phyloP scores from a whole-genome alignment of 2,329 filamentous ascomycete species.

The Microdochium bolleyi region DNA sequence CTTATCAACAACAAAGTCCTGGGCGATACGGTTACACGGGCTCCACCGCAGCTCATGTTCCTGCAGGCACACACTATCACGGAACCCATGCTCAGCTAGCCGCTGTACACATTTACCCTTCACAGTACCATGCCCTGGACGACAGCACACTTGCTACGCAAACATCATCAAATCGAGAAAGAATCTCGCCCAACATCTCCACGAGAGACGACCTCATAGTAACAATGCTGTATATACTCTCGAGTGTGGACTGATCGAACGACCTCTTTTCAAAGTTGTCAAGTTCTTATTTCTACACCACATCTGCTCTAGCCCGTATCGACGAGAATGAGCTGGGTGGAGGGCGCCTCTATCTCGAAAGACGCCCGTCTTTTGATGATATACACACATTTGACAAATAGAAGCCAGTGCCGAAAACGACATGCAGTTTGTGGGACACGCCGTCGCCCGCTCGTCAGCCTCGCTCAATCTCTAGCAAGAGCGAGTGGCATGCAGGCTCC shows the following conservation, averaged over 20 bases:
- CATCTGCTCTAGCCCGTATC: background rate
- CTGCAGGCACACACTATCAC: no score
- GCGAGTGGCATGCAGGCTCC: slow-evolving; percentile 8
- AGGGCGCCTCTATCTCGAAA: no score
- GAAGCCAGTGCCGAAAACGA: background rate
- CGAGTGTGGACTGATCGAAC: background rate
- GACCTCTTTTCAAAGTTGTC: background rate
- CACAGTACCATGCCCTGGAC: no score
- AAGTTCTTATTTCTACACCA: background rate
- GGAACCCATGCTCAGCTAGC: no score
- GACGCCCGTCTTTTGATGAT: background rate
- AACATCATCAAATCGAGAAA: no score
- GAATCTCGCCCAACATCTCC: background rate
- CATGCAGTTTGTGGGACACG: background rate
- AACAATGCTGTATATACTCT: background rate
- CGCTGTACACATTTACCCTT: no score
- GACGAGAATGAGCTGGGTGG: no score
- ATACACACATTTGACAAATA: background rate
- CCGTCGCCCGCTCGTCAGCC: background rate
- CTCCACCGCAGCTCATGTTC: no score
- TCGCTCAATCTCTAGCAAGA: slow-evolving; percentile 16
- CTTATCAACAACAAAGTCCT: no score
- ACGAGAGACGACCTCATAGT: background rate
- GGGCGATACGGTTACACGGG: no score
- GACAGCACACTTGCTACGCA: no score